A percentile compares a stretch with the other conserved stretches of the same genome.
phyloP scores from a whole-genome alignment of 1,139 yeast species.

The Suhomyces bolitotheri region DNA sequence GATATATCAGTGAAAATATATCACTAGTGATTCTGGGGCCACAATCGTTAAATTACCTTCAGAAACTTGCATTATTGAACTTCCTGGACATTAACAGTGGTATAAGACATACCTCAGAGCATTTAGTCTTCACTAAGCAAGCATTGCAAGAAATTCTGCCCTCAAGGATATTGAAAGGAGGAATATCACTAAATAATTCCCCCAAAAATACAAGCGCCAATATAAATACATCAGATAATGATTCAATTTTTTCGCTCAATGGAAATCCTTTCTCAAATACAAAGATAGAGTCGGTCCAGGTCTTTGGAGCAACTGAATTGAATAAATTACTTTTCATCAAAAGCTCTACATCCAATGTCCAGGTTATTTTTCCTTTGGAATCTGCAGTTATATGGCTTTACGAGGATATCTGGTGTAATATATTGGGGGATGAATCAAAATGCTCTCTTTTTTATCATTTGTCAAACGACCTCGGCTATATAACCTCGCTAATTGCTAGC shows the following conservation, averaged over 20 bases:
- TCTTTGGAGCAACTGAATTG: conserved; percentile 1
- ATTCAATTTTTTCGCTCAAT: too few relatives aligned
- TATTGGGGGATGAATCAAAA: conserved; percentile 60
- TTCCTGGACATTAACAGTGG: conserved; percentile 33
- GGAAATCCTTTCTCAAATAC: too few relatives aligned
- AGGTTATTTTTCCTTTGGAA: conserved; percentile 41
- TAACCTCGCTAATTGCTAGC: conserved; percentile 39
- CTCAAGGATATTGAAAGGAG: too few relatives aligned
- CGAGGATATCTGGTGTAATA: conserved; percentile 51
- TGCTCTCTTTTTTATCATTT: conserved; percentile 42
- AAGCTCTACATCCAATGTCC: conserved; percentile 17
- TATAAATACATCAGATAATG: not conserved
- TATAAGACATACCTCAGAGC: too few relatives aligned
- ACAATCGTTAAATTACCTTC: conserved; percentile 57
- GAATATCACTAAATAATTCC: not conserved
- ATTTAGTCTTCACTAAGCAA: too few relatives aligned
- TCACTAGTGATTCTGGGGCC: conserved; percentile 62
- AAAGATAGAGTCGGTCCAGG: not conserved
- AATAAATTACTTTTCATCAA: conserved; percentile 10
- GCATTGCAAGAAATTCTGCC: not conserved
- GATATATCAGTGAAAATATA: conserved; percentile 45
- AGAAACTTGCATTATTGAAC: conserved; percentile 46
- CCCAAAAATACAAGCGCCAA: not conserved
- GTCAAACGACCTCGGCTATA: conserved; percentile 27
- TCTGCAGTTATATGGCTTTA: conserved; percentile 22